Evolutionary conservation across 768 basidiomycete genomes (phyloP).

Genomic region (Leccinum ochraceum): DNA sequence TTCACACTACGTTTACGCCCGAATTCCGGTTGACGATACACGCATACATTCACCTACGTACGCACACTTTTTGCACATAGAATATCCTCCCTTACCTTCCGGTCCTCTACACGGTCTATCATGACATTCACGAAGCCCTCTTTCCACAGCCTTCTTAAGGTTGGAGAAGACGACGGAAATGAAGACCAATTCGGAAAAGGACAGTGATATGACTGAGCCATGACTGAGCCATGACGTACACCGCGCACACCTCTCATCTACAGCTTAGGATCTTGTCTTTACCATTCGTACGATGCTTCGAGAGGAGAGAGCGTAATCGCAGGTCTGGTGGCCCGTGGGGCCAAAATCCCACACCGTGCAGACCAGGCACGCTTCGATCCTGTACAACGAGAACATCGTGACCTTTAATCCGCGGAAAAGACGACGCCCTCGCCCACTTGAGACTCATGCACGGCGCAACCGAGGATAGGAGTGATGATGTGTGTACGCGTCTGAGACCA

Average conservation of each 20-base stretch:
- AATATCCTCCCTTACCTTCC: slow-evolving; percentile 64
- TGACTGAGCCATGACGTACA: background rate
- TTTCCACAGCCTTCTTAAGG: slow-evolving; percentile 14
- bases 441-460: no score
- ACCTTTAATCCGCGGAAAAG: no score
- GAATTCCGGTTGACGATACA: background rate
- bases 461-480: no score
- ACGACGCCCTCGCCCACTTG: no score
- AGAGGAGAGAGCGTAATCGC: no score
- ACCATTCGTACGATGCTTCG: background rate
- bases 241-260: no score
- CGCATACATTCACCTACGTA: background rate
- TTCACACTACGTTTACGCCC: background rate
- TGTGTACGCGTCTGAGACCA: background rate
- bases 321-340: no score
- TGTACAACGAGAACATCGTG: no score
- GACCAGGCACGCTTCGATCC: no score
- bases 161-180: background rate
- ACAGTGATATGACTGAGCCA: background rate
- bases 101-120: slow-evolving; percentile 60
- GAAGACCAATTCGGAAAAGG: background rate
- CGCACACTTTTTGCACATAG: slow-evolving; percentile 36
- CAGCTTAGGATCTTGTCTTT: no score
- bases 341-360: no score
- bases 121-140: slow-evolving; percentile 53